A percentile compares a stretch with the other conserved stretches of the same genome.
These are phyloP conservation scores for Fusarium piperis DNA, from an alignment of 2,329 filamentous ascomycete genomes.

Conservation along the genomic window DNA sequence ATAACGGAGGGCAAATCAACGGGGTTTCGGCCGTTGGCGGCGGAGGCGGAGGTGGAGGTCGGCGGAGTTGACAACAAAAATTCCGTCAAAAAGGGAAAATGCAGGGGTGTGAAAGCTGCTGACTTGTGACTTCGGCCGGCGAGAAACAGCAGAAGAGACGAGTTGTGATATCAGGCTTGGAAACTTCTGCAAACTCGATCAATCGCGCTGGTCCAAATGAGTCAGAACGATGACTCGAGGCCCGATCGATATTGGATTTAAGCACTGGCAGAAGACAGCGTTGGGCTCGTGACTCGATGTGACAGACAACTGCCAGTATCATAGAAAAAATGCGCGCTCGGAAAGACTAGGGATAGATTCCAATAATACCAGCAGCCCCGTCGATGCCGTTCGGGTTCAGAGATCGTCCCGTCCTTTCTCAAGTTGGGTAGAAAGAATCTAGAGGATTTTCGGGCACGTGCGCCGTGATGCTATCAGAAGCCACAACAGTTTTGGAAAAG, in stretches of 20 bases:
- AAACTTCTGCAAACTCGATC: background rate
- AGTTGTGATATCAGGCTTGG: background rate
- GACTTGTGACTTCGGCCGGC: background rate
- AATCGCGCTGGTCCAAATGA: background rate
- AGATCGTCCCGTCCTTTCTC: background rate
- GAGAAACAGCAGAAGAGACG: background rate
- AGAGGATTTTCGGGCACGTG: slow-evolving; percentile 3
- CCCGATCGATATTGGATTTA: background rate
- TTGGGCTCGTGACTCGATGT: background rate
- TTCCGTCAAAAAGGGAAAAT: slow-evolving; percentile 15
- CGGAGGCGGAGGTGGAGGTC: slow-evolving; percentile 9
- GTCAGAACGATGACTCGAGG: slow-evolving; percentile 2
- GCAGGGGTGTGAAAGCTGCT: background rate
- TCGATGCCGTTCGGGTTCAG: background rate
- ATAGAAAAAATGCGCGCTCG: background rate
- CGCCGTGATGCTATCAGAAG: background rate
- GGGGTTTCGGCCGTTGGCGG: background rate
- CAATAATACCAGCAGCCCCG: background rate
- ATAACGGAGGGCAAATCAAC: background rate
- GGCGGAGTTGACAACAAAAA: slow-evolving; percentile 28
- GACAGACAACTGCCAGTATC: background rate
- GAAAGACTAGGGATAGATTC: slow-evolving; percentile 2
- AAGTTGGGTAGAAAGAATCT: background rate
- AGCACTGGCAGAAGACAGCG: slow-evolving; percentile 1
- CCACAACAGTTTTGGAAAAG: background rate